Evolutionary conservation across 441 rosid genomes (phyloP), one percentile per base, ranked within the genome.

Genomic region (Biscutella laevigata): DNA sequence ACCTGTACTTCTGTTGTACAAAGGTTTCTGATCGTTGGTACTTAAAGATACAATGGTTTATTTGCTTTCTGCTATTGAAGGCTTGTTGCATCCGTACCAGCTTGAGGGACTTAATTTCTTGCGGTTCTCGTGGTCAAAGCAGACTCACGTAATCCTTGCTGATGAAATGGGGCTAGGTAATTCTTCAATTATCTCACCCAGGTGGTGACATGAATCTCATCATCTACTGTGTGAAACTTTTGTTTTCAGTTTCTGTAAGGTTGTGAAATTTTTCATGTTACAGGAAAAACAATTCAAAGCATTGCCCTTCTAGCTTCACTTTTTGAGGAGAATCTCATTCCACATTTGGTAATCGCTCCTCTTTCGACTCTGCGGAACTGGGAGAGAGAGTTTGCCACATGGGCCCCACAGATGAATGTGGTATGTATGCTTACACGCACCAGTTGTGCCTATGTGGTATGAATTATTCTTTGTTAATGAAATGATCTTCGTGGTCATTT

Each of bases 91-190:
- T 68, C 85, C 83, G 0, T 88, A 86, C 75, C 95, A 92, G 61
- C 77, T 88, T 51, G 94, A 88, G 69, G 95, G 99, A 33, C 73
- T 92, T 57, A 92, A 86, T 59, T 88, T 84, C 73, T 56, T 92
- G 53, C 77, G 87, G 29, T 88, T 70, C 60, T 84, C 99, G 21
- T 86, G 95, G 90, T 82, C 83, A 42, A 81, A 84, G 50, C 83
- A 75, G 47, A 92, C 95, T 1, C 85, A 88, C 71, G 97, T 88
- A 27, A 84, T 88, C 61, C 94, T 92, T 64, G 95, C 95, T 12
- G 99, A 88, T 76, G 94, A 86, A 67, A 88, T 84, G 95, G 97
- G 97, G 20, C 82, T 88, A 44, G 99, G 99, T 88, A 70, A 68
- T 77, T 60, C 26, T 54, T 61, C 15, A 51, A n/a, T n/a, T n/a